phyloP scores from a whole-genome alignment of 257 asterid species.

The Apocynum venetum region DNA sequence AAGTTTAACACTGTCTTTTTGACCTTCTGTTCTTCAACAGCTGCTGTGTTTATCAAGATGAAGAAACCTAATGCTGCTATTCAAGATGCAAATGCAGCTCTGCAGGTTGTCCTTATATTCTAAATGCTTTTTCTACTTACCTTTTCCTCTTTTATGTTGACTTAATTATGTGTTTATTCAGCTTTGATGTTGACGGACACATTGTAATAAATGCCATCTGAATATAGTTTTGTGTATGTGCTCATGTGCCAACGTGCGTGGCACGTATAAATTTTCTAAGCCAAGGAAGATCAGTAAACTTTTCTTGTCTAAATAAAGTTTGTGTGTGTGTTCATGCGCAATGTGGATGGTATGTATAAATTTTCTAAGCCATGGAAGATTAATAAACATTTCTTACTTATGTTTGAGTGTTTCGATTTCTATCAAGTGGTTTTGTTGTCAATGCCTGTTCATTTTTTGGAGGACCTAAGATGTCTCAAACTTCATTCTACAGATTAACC shows the following conservation, averaged over 20 bases:
- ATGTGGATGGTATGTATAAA: neutral
- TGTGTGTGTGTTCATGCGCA: neutral
- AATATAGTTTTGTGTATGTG: no score
- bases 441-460: neutral
- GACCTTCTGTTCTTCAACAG: constrained; percentile 36
- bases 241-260: neutral
- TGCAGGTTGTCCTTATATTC: constrained; percentile 52
- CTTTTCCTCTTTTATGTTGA: neutral
- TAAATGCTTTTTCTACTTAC: neutral
- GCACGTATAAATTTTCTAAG: neutral
- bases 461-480: constrained; percentile 5
- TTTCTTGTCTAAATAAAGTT: neutral
- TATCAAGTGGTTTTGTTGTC: neutral
- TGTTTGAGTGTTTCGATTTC: neutral
- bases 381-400: neutral
- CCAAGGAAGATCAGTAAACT: neutral
- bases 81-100: constrained; percentile 91
- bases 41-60: constrained; percentile 82
- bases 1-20: constrained; percentile 7
- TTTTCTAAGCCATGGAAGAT: neutral
- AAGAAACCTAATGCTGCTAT: constrained; percentile 98
- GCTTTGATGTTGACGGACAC: neutral
- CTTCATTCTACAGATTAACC: constrained; percentile 57
- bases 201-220: neutral
- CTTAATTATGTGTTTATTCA: neutral